These are phyloP conservation scores for Neurospora sp. DNA, from an alignment of 495 filamentous ascomycete genomes.

Conservation along the genomic window DNA sequence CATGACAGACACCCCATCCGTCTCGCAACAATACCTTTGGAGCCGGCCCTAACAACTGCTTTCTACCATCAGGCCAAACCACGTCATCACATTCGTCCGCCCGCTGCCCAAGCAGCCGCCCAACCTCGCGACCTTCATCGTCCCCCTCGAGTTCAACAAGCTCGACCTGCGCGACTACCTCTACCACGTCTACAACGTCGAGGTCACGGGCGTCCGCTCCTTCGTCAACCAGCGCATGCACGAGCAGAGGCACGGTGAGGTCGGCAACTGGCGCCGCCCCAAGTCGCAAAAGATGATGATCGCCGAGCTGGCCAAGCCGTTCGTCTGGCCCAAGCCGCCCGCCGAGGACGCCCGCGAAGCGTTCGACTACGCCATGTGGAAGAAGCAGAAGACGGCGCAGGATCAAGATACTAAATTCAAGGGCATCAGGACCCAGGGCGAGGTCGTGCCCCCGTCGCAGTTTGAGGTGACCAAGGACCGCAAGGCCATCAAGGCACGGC, in stretches of 20 bases:
- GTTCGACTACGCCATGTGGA: constrained; percentile 23
- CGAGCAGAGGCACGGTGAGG: constrained; percentile 31
- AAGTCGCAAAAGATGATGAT: constrained; percentile 78
- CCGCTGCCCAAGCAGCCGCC: constrained; percentile 57
- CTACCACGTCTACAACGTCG: constrained; percentile 60
- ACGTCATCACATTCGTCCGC: constrained; percentile 65
- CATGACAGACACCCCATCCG: background rate
- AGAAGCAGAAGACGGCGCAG: constrained; percentile 18
- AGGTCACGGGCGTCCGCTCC: constrained; percentile 59
- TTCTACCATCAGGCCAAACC: constrained; percentile 52
- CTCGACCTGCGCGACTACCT: constrained; percentile 88
- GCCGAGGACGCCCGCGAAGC: constrained; percentile 34
- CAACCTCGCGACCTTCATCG: constrained; percentile 71
- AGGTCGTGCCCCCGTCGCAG: constrained; percentile 14
- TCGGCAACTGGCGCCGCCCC: constrained; percentile 47
- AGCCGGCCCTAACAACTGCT: background rate
- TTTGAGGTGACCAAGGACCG: constrained; percentile 7
- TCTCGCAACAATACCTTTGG: background rate
- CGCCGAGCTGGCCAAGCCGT: constrained; percentile 71
- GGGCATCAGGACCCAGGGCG: constrained; percentile 11
- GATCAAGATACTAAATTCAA: constrained; percentile 34
- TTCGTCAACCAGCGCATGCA: constrained; percentile 64
- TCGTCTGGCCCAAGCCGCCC: constrained; percentile 68
- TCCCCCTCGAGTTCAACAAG: constrained; percentile 83
- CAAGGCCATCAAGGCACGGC: constrained; percentile 20